Conservation (phyloP, 345 rosid genomes). For the Eucalyptus shirleyi region DNA sequence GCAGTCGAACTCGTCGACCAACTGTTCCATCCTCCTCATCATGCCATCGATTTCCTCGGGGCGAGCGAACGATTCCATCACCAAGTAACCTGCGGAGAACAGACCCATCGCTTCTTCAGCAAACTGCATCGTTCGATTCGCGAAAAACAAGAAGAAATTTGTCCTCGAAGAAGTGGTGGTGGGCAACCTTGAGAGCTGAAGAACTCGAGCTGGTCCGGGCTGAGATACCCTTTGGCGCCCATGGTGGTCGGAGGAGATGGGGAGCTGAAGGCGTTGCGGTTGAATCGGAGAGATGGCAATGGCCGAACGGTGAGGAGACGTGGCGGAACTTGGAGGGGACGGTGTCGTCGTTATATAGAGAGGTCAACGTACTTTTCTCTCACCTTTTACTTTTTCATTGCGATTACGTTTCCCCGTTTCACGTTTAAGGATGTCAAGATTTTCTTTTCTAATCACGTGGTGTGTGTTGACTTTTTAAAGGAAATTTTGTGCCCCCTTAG, state of each 20-base stretch:
- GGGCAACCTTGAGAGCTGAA: slow-evolving; percentile 46
- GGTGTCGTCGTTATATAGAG: not conserved
- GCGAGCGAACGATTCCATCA: slow-evolving; percentile 65
- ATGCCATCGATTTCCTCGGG: slow-evolving; percentile 40
- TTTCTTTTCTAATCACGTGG: too few relatives aligned
- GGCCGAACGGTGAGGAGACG: not conserved
- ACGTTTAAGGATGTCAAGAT: too few relatives aligned
- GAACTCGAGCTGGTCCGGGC: slow-evolving; percentile 46
- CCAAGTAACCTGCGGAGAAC: slow-evolving; percentile 46
- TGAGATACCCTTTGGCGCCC: slow-evolving; percentile 44
- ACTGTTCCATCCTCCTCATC: slow-evolving; percentile 58
- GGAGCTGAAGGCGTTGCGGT: not conserved
- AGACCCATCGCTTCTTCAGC: rapidly evolving
- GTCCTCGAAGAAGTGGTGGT: not conserved
- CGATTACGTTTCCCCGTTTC: not conserved
- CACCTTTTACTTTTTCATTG: not conserved
- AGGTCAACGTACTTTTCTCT: not conserved
- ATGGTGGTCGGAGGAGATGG: not conserved
- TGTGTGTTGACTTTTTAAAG: too few relatives aligned
- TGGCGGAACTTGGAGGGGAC: not conserved
- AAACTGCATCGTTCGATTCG: not conserved
- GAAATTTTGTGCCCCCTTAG: too few relatives aligned
- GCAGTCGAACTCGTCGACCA: slow-evolving; percentile 54
- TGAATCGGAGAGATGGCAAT: not conserved
- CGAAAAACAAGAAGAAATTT: not conserved